These are phyloP conservation scores for Isoetes taiwanensis DNA, from an alignment of 75 land plant species.

Conservation along the genomic window DNA sequence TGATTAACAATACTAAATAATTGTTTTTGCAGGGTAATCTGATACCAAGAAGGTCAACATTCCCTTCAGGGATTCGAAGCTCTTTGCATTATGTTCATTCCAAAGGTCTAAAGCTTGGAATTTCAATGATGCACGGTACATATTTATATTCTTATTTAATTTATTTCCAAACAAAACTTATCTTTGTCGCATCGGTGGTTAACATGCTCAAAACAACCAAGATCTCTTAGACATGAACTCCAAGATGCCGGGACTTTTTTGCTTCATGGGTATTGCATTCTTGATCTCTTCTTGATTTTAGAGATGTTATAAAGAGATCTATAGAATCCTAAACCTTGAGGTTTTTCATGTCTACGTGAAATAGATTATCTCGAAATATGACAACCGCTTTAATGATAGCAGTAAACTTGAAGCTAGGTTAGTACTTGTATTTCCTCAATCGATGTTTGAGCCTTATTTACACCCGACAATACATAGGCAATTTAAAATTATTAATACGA, in stretches of 20 bases:
- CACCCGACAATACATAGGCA: too few relatives aligned
- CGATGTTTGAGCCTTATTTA: too few relatives aligned
- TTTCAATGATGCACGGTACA: too few relatives aligned
- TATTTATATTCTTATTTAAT: too few relatives aligned
- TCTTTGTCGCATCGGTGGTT: constrained; percentile 29
- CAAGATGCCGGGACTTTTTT: constrained; percentile 66
- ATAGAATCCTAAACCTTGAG: too few relatives aligned
- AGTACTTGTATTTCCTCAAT: background rate
- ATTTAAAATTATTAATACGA: too few relatives aligned
- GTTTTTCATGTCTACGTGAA: too few relatives aligned
- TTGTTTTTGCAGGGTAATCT: constrained; percentile 57
- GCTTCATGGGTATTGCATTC: constrained; percentile 72
- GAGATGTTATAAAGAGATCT: background rate
- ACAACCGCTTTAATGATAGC: constrained; percentile 75
- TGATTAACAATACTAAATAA: background rate
- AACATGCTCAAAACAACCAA: constrained; percentile 70
- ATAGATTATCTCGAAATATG: constrained; percentile 95
- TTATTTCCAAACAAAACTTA: too few relatives aligned
- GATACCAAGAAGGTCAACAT: constrained; percentile 46
- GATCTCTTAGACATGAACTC: constrained; percentile 61
- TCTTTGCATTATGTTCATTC: constrained; percentile 80
- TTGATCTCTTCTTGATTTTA: background rate
- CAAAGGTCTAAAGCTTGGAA: constrained; percentile 93
- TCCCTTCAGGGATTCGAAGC: constrained; percentile 89
- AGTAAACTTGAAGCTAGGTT: constrained; percentile 63